phyloP scores from a whole-genome alignment of 495 filamentous ascomycete genomes.

The Penicillium daleae region DNA sequence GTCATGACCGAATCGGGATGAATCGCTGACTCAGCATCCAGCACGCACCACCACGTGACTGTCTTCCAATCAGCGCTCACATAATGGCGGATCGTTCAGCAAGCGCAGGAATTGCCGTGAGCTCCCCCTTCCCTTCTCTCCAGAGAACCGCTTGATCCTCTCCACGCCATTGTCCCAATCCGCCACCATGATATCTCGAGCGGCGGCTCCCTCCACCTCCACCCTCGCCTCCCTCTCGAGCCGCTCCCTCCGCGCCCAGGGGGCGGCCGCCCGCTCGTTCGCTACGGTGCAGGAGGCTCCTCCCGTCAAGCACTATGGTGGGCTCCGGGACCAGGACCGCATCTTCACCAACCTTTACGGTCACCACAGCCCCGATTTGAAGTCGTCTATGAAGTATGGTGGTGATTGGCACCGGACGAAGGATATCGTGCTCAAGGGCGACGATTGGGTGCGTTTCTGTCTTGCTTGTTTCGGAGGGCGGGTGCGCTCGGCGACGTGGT shows the following conservation, averaged over 20 bases:
- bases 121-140: constrained; percentile 36
- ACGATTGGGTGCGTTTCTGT: constrained; percentile 78
- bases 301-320: constrained; percentile 76
- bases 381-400: constrained; percentile 95
- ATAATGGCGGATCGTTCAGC: constrained; percentile 54
- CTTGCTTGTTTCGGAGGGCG: not conserved
- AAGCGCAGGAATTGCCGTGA: constrained; percentile 51
- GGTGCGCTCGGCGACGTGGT: constrained; percentile 4
- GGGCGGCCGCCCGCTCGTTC: constrained; percentile 64
- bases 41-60: constrained; percentile 32
- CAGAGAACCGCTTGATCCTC: constrained; percentile 34
- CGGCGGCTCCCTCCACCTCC: constrained; percentile 52
- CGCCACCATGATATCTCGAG: constrained; percentile 56
- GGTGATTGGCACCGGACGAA: constrained; percentile 99
- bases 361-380: constrained; percentile 86
- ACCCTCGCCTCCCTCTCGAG: constrained; percentile 58
- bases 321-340: constrained; percentile 90
- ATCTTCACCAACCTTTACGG: constrained; percentile 99
- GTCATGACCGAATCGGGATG: constrained; percentile 19
- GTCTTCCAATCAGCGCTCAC: constrained; percentile 40
- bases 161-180: constrained; percentile 38
- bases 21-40: constrained; percentile 25
- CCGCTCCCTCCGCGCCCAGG: constrained; percentile 57
- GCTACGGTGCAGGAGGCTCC: constrained; percentile 88
- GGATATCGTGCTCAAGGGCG: constrained; percentile 93